phyloP scores from a whole-genome alignment of 225 moss, liverwort and hornwort genomes.

The Marchantia polymorpha region DNA sequence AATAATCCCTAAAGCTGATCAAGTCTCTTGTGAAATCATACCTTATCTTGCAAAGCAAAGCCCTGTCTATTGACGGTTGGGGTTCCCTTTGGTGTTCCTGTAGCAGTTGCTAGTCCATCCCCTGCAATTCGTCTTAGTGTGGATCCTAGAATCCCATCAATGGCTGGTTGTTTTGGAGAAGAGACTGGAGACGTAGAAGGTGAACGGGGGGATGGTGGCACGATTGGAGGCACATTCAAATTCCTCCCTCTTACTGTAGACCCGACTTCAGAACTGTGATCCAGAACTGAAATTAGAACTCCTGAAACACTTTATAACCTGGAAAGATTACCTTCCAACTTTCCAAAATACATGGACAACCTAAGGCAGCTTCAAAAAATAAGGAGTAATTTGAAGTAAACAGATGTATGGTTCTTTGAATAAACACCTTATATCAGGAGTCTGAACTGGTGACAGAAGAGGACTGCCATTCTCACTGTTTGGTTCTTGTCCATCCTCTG shows the following conservation, averaged over 20 bases:
- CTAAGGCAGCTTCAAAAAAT: background rate
- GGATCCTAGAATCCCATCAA: conserved; percentile 15
- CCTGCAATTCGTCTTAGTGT: conserved; percentile 19
- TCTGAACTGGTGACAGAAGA: conserved; percentile 28
- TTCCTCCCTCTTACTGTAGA: conserved; percentile 33
- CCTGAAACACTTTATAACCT: background rate
- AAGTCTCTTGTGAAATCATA: background rate
- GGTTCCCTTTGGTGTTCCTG: conserved; percentile 39
- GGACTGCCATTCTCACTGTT: conserved; percentile 37
- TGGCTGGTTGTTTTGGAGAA: conserved; percentile 18
- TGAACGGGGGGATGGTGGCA: conserved; percentile 27
- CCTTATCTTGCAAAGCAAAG: conserved; percentile 53
- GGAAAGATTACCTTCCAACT: background rate
- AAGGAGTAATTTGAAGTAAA: background rate
- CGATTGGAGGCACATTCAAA: conserved; percentile 25
- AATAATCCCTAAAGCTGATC: no score
- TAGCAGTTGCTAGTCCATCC: conserved; percentile 26
- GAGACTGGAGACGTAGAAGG: conserved; percentile 28
- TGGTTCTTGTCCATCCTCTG: conserved; percentile 26
- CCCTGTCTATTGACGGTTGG: conserved; percentile 33
- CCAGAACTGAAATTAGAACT: background rate
- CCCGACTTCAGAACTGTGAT: conserved; percentile 31
- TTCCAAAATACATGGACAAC: background rate
- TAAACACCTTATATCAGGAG: conserved; percentile 28
- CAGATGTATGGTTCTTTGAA: background rate